Base-by-base conservation (phyloP, 1,284 basidiomycete genomes). In the Tranzscheliella williamsii region DNA sequence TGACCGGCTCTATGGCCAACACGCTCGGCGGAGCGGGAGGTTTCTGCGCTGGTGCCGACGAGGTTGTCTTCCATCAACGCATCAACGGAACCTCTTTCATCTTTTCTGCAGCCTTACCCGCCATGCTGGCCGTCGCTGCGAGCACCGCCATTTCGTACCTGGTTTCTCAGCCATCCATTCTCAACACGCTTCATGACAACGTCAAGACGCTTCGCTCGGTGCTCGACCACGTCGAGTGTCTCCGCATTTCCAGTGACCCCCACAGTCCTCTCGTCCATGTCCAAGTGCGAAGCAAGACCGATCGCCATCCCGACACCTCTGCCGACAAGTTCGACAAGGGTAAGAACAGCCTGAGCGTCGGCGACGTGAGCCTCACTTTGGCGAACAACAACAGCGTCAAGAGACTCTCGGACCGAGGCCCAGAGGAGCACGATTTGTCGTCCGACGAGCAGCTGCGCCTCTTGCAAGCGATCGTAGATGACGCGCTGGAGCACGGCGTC, bases 61-160 rank as follows among this genome's bases (percentile, higher is more conserved):
- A 87, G 37, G 89, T 96, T 31, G 86, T 91, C 22, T 85, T 89
- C 56, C 95, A 98, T 77, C 77, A 95, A 85, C 92, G 93, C 37
- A 97, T 97, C 84, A 99, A 98, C 78, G 92, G 91, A 18, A 87
- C 91, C 4, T 87, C 91, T 0, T 94, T 91, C 71, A 91, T 99
- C 50, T 99, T 92, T 81, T 96, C 94, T 1, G 95, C 95, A 8
- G 87, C 94, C 2, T 86, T 95, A 79, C 95, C 95, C 0, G 86
- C 91, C 1, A 83, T 95, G 42, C 85, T 97, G 38, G 87, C 91
- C 13, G 91, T 91, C 54, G 86, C 88, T 54, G 89, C 87, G 1
- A 91, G 89, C 1, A 87, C 90, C 68, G 89, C 86, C 8, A 89
- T 97, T 73, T 84, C 84, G 61, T 84, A 89, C 61, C 82, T 96